Evolutionary conservation across 1,284 basidiomycete species (phyloP).

Genomic region (Fistulinella cinereoalba): DNA sequence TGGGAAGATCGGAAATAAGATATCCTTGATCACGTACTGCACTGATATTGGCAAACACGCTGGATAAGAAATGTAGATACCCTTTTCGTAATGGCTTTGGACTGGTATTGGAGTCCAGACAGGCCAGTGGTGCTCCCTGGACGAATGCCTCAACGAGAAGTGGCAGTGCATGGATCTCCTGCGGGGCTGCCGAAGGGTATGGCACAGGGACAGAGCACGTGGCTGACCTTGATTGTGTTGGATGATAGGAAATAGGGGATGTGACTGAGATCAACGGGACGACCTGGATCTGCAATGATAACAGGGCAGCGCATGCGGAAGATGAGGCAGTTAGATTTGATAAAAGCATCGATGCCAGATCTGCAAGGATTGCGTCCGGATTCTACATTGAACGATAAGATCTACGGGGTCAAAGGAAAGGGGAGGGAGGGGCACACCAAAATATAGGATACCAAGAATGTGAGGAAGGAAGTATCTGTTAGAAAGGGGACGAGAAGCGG

Average conservation of each 20-base stretch:
- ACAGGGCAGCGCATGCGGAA: conserved; percentile 62
- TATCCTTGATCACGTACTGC: conserved; percentile 48
- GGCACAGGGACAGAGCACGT: conserved; percentile 67
- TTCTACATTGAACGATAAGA: conserved; percentile 51
- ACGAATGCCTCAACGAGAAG: conserved; percentile 85
- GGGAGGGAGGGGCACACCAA: conserved; percentile 59
- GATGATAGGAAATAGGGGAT: conserved; percentile 51
- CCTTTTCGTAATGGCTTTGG: conserved; percentile 63
- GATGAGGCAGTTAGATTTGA: conserved; percentile 90
- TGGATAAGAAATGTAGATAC: conserved; percentile 84
- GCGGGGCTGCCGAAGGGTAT: conserved; percentile 54
- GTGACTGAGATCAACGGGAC: conserved; percentile 45
- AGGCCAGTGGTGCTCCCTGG: conserved; percentile 67
- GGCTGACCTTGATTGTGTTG: conserved; percentile 71
- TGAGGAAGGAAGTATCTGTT: conserved; percentile 73
- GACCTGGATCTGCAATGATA: conserved; percentile 67
- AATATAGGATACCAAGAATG: conserved; percentile 89
- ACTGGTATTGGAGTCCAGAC: conserved; percentile 44
- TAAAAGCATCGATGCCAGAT: conserved; percentile 94
- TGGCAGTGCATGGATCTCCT: conserved; percentile 64
- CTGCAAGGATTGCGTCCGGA: conserved; percentile 85
- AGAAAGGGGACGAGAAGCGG: conserved; percentile 68
- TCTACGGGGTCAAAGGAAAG: conserved; percentile 9
- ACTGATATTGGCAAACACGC: conserved; percentile 88
- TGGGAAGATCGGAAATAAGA: background rate